A percentile compares a stretch with the other conserved stretches of the same genome.
Evolutionary conservation across 257 asterid species (phyloP).

Genomic region (Plectranthus barbatus): DNA sequence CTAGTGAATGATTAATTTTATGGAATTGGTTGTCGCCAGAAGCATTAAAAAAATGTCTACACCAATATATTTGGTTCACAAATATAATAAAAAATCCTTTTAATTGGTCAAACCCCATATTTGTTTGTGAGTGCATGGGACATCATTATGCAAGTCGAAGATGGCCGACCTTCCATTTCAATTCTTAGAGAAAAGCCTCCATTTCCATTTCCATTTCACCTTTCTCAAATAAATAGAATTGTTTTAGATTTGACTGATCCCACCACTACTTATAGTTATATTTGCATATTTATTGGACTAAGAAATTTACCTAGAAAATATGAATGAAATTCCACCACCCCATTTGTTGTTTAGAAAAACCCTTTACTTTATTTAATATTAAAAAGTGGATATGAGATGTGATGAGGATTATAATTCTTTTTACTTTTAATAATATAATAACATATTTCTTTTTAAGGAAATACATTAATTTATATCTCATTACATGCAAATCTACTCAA

Average conservation of each 20-base stretch:
- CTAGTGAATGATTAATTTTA: neutral
- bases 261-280: conserved; percentile 20
- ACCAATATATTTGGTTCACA: conserved; percentile 22
- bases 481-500: no score
- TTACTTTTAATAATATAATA: no score
- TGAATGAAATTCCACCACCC: no score
- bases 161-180: conserved; percentile 33
- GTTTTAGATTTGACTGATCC: conserved; percentile 25
- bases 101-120: conserved; percentile 30
- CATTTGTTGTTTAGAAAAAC: no score
- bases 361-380: no score
- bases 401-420: no score
- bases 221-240: conserved; percentile 20
- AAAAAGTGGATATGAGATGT: no score
- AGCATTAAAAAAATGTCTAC: no score
- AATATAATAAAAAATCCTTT: conserved; percentile 21
- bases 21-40: no score
- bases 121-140: conserved; percentile 16
- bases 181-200: conserved; percentile 2
- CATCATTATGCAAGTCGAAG: conserved; percentile 40
- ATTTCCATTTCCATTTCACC: conserved; percentile 26
- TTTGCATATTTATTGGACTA: conserved; percentile 11
- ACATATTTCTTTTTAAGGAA: no score
- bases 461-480: no score
- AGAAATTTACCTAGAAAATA: neutral